A percentile compares a stretch with the other conserved stretches of the same genome.
phyloP scores from a whole-genome alignment of 2,329 filamentous ascomycete species.

The Bretziella fagacearum region DNA sequence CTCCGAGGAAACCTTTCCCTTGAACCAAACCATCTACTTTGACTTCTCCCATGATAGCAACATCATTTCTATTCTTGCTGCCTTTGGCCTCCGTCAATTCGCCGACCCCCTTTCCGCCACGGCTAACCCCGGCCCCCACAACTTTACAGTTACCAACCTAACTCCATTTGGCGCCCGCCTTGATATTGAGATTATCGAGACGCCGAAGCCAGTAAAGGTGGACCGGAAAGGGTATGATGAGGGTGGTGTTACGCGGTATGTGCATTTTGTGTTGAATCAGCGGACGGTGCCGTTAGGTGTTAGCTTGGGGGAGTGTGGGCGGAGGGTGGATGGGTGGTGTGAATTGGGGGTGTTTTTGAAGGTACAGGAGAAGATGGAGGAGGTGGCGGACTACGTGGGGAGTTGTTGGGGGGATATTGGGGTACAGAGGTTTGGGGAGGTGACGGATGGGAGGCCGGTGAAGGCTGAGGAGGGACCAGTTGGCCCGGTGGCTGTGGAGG shows the following conservation, averaged over 20 bases:
- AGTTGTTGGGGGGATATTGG: conserved; percentile 3
- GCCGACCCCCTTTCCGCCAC: conserved; percentile 38
- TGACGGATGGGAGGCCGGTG: background rate
- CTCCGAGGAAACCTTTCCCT: conserved; percentile 51
- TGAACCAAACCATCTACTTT: conserved; percentile 57
- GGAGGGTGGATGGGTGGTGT: conserved; percentile 59
- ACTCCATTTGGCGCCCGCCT: conserved; percentile 57
- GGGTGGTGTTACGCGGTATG: conserved; percentile 37
- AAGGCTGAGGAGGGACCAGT: background rate
- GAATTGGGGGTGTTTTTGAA: conserved; percentile 51
- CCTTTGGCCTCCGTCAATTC: conserved; percentile 58
- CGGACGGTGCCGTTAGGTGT: conserved; percentile 51
- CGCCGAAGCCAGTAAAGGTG: conserved; percentile 44
- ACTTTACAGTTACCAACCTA: conserved; percentile 49
- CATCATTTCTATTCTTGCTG: conserved; percentile 51
- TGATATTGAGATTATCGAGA: conserved; percentile 56
- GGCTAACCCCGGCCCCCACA: conserved; percentile 37
- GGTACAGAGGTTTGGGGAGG: background rate
- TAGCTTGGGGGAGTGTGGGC: conserved; percentile 48
- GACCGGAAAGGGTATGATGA: conserved; percentile 35
- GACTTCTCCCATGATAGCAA: conserved; percentile 69
- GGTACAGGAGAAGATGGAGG: conserved; percentile 41
- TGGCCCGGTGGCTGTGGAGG: background rate
- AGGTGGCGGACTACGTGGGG: conserved; percentile 34
- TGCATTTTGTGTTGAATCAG: conserved; percentile 61